Conservation (phyloP, 192 early-diverging fungal genomes). For the Backusella parvicylindrica region DNA sequence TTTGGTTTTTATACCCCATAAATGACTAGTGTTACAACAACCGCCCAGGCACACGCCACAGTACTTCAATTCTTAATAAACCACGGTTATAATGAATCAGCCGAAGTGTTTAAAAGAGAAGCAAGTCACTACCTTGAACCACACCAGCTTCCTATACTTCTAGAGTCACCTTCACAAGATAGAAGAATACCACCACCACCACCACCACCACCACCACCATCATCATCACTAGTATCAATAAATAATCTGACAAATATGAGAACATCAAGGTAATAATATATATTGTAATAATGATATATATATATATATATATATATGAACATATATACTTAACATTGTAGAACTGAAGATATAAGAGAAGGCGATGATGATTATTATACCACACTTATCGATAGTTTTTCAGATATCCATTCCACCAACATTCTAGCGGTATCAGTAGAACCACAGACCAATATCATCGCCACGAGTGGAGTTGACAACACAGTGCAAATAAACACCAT, state of each 20-base stretch:
- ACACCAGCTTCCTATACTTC: not conserved
- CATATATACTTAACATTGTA: not conserved
- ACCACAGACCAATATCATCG: slow-evolving; percentile 35
- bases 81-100: slow-evolving; percentile 37
- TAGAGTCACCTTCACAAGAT: not conserved
- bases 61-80: slow-evolving; percentile 41
- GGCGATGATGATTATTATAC: slow-evolving; percentile 43
- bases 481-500: slow-evolving; percentile 49
- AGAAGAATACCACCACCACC: not conserved
- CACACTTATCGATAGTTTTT: slow-evolving; percentile 32
- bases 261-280: not conserved
- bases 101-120: slow-evolving; percentile 42
- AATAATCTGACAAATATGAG: not conserved
- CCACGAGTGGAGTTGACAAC: slow-evolving; percentile 59
- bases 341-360: slow-evolving; percentile 14
- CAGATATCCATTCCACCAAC: slow-evolving; percentile 51
- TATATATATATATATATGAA: not conserved
- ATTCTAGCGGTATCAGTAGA: slow-evolving; percentile 46
- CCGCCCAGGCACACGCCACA: not conserved
- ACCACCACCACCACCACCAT: too few relatives aligned
- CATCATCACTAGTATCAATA: not conserved
- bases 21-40: not conserved
- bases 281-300: not conserved
- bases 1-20: not conserved
- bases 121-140: slow-evolving; percentile 30